A percentile compares a stretch with the other conserved stretches of the same genome.
phyloP scores from a whole-genome alignment of 2,329 filamentous ascomycete species.

The Coniochaeta prunicola region DNA sequence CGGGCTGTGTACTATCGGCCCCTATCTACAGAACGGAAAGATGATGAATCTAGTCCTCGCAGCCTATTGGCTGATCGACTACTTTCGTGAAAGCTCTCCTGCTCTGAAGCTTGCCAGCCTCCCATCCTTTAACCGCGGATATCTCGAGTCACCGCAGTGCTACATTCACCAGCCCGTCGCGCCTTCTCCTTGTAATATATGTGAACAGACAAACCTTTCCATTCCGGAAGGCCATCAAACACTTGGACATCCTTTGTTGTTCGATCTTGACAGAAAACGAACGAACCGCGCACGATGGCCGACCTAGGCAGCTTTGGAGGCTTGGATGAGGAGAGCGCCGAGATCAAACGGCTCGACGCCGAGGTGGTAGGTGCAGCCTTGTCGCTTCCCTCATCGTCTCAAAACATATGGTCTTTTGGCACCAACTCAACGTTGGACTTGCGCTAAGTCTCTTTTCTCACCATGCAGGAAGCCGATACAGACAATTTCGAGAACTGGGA shows the following conservation, averaged over 20 bases:
- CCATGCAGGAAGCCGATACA: conserved; percentile 54
- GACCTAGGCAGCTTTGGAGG: conserved; percentile 65
- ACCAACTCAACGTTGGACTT: too few relatives aligned
- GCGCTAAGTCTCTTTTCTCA: conserved; percentile 14
- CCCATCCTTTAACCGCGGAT: background rate
- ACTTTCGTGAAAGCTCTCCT: background rate
- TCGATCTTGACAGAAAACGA: too few relatives aligned
- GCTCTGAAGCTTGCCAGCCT: conserved; percentile 2
- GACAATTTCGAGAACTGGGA: conserved; percentile 97
- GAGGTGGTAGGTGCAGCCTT: conserved; percentile 61
- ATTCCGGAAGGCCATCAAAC: background rate
- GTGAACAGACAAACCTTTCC: background rate
- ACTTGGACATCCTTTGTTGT: background rate
- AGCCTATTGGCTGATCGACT: background rate
- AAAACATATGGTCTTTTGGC: too few relatives aligned
- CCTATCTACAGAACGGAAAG: background rate
- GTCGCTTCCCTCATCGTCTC: background rate
- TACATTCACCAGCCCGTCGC: conserved; percentile 4
- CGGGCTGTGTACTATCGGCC: background rate
- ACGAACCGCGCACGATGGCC: conserved; percentile 43
- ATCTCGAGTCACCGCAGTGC: background rate
- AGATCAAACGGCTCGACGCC: conserved; percentile 70
- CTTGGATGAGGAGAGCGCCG: conserved; percentile 72
- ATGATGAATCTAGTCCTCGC: background rate
- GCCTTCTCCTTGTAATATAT: background rate